Evolutionary conservation across 2,329 filamentous ascomycete genomes (phyloP), one percentile per base, ranked within the genome.

Genomic region (Periconia digitata): DNA sequence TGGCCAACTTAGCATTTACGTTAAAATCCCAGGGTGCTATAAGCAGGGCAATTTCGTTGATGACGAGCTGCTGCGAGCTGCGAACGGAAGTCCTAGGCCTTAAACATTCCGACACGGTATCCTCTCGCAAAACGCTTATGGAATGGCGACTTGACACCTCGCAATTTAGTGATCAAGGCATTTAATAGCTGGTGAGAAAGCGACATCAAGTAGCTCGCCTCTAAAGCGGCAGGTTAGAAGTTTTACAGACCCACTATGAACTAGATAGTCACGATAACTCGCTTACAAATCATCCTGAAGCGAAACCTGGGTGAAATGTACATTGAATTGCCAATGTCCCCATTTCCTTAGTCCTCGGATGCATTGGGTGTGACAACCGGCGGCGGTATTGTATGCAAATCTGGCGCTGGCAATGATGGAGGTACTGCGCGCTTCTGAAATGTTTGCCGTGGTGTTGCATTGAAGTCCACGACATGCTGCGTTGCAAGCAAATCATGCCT

Each of bases 321-420:
- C 24, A 7, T 27, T 27, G 24, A 13, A 27, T 27, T 27, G 24
- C 24, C 24, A 27, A n/a, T n/a, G n/a, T n/a, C n/a, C 24, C 24
- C 6, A 13, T 27, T 27, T 6, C 24, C 24, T 27, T 27, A 43
- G 17, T 50, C 51, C 46, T 55, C 44, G 39, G 49, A 50, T 36
- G 48, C 34, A 40, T 43, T 55, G 42, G 44, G 51, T 40, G 43
- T 50, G 23, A 56, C 23, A 1, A 52, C 43, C 43, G 46, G 48
- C 44, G 42, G 41, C 43, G 46, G 45, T 35, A 22, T 47, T 13
- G 43, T 50, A 38, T 51, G 49, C 42, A 52, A 24, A 46, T 51
- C 34, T 48, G 39, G 47, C 24, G 37, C 42, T 47, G 50, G 50
- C 41, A 46, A 46, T 36, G 46, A 18, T 49, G 24, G 40, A 27